Conservation (phyloP, 169 alveolate genomes). For the Eimeria acervulina region DNA sequence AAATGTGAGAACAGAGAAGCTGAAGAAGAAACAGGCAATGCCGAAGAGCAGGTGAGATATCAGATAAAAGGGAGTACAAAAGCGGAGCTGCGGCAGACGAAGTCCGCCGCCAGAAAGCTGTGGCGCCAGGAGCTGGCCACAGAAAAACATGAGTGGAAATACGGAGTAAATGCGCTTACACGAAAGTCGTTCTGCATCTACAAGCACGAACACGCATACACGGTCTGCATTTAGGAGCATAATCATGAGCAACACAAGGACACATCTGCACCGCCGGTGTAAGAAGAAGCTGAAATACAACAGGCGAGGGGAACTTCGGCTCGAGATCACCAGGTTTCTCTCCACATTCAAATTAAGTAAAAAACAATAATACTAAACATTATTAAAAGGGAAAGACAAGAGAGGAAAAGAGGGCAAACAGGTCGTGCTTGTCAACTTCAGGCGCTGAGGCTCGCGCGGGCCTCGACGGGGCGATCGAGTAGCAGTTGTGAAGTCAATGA, state of each 20-base stretch:
- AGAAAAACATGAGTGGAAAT: background rate
- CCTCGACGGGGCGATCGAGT: background rate
- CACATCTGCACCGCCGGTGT: background rate
- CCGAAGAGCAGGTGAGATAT: background rate
- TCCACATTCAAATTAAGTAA: background rate
- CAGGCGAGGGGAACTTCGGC: background rate
- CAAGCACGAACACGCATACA: background rate
- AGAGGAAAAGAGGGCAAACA: background rate
- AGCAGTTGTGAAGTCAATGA: background rate
- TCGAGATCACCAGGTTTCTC: background rate
- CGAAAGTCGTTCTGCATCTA: background rate
- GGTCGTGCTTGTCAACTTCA: background rate
- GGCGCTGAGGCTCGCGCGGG: background rate
- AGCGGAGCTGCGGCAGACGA: background rate
- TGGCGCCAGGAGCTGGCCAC: background rate
- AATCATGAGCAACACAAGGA: background rate
- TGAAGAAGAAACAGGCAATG: background rate
- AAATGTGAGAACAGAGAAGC: background rate
- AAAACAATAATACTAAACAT: background rate
- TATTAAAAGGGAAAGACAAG: background rate
- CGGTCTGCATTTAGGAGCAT: background rate
- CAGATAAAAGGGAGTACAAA: background rate
- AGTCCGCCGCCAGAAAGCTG: background rate
- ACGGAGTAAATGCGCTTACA: background rate
- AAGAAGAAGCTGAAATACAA: background rate